These are phyloP conservation scores for Calonectria pseudoreteaudii DNA, from an alignment of 2,329 filamentous ascomycete genomes.

Conservation along the genomic window DNA sequence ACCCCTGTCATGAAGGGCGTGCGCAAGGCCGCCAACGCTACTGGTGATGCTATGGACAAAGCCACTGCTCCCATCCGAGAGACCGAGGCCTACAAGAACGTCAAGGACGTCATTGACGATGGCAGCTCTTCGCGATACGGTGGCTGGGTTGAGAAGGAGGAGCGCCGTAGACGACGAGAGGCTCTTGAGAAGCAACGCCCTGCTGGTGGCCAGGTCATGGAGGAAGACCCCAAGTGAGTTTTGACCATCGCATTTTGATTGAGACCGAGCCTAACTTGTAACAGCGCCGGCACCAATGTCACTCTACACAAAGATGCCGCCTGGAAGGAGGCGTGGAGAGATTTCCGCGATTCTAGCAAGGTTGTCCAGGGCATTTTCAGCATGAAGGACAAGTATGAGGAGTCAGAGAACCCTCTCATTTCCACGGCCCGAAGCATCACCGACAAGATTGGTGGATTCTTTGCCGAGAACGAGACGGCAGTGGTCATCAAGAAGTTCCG, in stretches of 20 bases:
- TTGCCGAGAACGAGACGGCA: conserved; percentile 97
- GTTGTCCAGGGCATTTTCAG: conserved; percentile 89
- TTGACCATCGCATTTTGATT: background rate
- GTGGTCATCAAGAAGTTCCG: conserved; percentile 98
- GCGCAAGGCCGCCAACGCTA: conserved; percentile 85
- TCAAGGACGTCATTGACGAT: conserved; percentile 97
- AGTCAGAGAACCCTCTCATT: conserved; percentile 97
- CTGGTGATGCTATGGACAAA: conserved; percentile 90
- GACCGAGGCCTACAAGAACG: conserved; percentile 93
- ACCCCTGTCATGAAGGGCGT: conserved; percentile 93
- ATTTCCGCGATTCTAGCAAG: conserved; percentile 91
- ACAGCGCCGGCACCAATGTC: conserved; percentile 90
- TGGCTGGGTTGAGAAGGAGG: conserved; percentile 97
- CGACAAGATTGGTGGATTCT: conserved; percentile 93
- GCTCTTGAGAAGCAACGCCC: conserved; percentile 73
- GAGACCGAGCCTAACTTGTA: conserved; percentile 43
- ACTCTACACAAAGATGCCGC: conserved; percentile 96
- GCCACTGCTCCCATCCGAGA: conserved; percentile 94
- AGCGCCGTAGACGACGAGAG: conserved; percentile 84
- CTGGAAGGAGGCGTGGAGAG: conserved; percentile 98
- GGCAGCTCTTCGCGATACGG: conserved; percentile 96
- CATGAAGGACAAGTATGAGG: conserved; percentile 89
- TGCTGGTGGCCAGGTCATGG: conserved; percentile 67
- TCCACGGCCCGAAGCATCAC: conserved; percentile 94
- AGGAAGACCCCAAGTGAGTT: conserved; percentile 91